Evolutionary conservation across 768 basidiomycete genomes (phyloP).

Genomic region (Tricholoma flavovirens): DNA sequence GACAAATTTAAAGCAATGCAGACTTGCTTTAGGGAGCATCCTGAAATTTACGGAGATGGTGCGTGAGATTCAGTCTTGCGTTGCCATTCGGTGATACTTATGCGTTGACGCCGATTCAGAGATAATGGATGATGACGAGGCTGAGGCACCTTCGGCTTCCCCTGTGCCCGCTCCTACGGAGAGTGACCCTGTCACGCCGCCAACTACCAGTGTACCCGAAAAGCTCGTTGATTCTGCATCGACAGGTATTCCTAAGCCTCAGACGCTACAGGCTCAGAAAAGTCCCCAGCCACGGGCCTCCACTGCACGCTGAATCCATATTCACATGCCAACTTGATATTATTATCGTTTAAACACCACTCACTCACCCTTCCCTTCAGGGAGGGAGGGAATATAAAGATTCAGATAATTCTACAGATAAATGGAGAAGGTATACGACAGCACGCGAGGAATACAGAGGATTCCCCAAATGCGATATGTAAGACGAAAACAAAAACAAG

Average conservation of each 20-base stretch:
- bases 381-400: neutral
- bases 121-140: conserved; percentile 66
- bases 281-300: neutral
- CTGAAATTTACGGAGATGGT: conserved; percentile 95
- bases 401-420: neutral
- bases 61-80: conserved; percentile 23
- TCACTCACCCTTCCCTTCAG: conserved; percentile 1
- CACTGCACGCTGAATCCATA: neutral
- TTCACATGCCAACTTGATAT: neutral
- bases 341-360: neutral
- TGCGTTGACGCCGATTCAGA: conserved; percentile 30
- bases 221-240: neutral
- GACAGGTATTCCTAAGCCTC: neutral
- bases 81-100: conserved; percentile 1
- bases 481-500: conserved; percentile 7
- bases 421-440: conserved; percentile 16
- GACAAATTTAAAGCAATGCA: conserved; percentile 99
- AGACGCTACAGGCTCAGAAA: neutral
- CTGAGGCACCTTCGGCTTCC: conserved; percentile 26
- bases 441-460: conserved; percentile 3
- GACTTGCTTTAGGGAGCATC: conserved; percentile 92
- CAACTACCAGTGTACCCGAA: conserved; percentile 2
- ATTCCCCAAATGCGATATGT: too few species aligned
- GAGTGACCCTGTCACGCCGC: conserved; percentile 1
- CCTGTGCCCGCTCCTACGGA: conserved; percentile 9